Conservation (phyloP, 225 moss, liverwort and hornwort species). For the Antitrichia curtipendula region DNA sequence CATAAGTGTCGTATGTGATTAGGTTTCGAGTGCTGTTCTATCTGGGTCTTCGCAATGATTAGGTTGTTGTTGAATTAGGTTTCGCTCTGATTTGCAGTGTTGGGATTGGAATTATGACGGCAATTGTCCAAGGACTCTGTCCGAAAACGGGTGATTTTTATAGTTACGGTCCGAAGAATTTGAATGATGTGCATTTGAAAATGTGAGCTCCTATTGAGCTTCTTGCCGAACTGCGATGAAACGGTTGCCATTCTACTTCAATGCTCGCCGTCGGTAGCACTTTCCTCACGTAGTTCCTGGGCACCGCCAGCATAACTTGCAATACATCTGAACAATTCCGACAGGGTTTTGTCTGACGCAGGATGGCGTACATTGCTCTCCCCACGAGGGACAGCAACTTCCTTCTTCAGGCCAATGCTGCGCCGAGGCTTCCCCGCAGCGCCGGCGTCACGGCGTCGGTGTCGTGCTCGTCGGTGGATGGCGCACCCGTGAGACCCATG, state of each 20-base stretch:
- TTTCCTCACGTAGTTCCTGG: background rate
- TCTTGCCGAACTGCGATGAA: background rate
- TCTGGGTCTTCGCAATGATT: background rate
- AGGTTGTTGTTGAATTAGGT: background rate
- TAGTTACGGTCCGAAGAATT: background rate
- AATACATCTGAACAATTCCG: background rate
- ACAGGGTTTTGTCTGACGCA: background rate
- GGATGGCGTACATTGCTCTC: constrained; percentile 56
- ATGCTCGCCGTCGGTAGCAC: background rate
- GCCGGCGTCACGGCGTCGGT: background rate
- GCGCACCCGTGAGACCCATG: background rate
- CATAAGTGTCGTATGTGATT: background rate
- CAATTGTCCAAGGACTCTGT: background rate
- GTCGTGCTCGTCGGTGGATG: background rate
- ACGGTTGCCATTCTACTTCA: background rate
- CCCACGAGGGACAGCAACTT: constrained; percentile 36
- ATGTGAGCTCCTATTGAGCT: background rate
- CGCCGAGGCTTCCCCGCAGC: constrained; percentile 22
- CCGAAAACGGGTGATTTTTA: background rate
- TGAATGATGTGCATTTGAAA: too few relatives aligned
- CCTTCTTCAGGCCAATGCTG: constrained; percentile 19
- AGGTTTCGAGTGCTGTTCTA: background rate
- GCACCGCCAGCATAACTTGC: background rate
- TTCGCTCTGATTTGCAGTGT: background rate
- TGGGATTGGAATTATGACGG: background rate